Evolutionary conservation across 305 asterid species (phyloP).

Genomic region (Rubia tinctorum): DNA sequence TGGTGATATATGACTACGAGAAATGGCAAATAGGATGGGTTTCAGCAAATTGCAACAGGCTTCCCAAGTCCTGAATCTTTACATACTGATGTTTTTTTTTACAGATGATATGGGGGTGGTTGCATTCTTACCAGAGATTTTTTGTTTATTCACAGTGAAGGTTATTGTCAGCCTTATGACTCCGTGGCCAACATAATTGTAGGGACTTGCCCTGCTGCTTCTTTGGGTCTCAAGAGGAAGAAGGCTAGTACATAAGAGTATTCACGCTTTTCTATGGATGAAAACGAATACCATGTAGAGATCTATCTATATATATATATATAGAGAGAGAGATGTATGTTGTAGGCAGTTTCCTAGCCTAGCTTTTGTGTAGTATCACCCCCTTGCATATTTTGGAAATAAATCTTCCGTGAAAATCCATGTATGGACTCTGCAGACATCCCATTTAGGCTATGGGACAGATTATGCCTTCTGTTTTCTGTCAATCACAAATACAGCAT

Average conservation of each 20-base stretch:
- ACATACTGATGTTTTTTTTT: constrained; percentile 23
- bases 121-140: constrained; percentile 38
- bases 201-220: constrained; percentile 18
- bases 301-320: neutral
- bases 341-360: neutral
- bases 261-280: neutral
- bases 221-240: constrained; percentile 14
- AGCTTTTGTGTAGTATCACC: neutral
- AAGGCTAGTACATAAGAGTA: neutral
- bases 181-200: constrained; percentile 9
- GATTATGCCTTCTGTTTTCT: too few species aligned
- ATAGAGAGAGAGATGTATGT: too few species aligned
- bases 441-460: neutral
- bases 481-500: too few species aligned
- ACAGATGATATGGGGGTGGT: constrained; percentile 17
- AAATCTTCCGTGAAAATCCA: neutral
- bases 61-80: constrained; percentile 54
- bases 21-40: constrained; percentile 70
- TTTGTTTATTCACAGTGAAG: constrained; percentile 52
- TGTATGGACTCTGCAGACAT: neutral
- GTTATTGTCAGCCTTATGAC: constrained; percentile 16
- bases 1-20: constrained; percentile 85
- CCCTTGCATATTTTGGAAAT: neutral
- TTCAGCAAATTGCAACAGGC: constrained; percentile 71
- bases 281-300: neutral